Evolutionary conservation across 768 basidiomycete species (phyloP).

Genomic region (Hortiboletus flavorubellus): DNA sequence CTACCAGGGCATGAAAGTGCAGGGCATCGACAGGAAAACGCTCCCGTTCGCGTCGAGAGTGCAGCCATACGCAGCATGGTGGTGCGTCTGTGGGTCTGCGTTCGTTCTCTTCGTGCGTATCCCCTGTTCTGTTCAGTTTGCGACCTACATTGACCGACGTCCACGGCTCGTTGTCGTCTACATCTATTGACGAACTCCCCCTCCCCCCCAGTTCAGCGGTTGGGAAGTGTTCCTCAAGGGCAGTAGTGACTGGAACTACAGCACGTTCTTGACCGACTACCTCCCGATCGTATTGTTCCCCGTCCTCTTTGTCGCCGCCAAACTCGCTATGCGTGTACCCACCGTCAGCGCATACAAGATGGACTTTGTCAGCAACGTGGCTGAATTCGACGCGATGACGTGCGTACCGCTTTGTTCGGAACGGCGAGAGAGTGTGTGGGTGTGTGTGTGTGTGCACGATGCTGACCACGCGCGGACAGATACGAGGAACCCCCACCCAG

Average conservation of each 20-base stretch:
- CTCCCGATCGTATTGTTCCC: slow-evolving; percentile 44
- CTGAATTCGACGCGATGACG: slow-evolving; percentile 29
- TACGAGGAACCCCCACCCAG: slow-evolving; percentile 24
- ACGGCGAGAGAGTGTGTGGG: no score
- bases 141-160: neutral
- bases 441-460: no score
- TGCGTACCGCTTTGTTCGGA: neutral
- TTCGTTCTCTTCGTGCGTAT: slow-evolving; percentile 35
- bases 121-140: neutral
- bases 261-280: slow-evolving; percentile 41
- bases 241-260: slow-evolving; percentile 29
- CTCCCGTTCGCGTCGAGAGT: slow-evolving; percentile 45
- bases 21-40: slow-evolving; percentile 43
- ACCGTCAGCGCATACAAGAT: slow-evolving; percentile 13
- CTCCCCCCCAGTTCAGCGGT: slow-evolving; percentile 33
- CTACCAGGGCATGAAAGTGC: slow-evolving; percentile 42
- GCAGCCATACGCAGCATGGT: slow-evolving; percentile 42
- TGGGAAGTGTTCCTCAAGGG: slow-evolving; percentile 39
- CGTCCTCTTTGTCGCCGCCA: slow-evolving; percentile 37
- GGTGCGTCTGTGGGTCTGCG: slow-evolving; percentile 26
- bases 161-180: no score
- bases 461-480: slow-evolving; percentile 2
- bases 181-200: neutral
- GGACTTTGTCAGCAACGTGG: slow-evolving; percentile 23
- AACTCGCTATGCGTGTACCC: slow-evolving; percentile 12